These are phyloP conservation scores for Pichia occidentalis DNA, from an alignment of 805 yeast species.

Conservation along the genomic window DNA sequence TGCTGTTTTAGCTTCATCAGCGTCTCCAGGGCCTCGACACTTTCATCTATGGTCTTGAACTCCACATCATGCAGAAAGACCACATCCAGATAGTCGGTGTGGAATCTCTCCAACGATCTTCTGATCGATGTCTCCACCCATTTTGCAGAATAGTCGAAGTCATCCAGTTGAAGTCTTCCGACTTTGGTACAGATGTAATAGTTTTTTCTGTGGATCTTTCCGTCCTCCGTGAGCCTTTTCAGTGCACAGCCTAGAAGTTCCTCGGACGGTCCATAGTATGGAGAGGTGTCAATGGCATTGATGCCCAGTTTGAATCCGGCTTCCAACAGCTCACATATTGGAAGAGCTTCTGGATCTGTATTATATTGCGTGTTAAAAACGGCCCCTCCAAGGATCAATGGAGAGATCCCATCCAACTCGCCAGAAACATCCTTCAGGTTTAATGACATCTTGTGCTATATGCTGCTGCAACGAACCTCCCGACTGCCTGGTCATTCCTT, in stretches of 20 bases:
- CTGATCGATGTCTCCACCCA: slow-evolving; percentile 55
- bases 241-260: slow-evolving; percentile 64
- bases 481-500: too few relatives aligned
- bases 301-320: slow-evolving; percentile 63
- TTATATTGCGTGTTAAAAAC: slow-evolving; percentile 78
- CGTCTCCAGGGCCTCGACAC: slow-evolving; percentile 56
- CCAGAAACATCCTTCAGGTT: slow-evolving; percentile 21
- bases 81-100: slow-evolving; percentile 66
- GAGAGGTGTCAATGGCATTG: slow-evolving; percentile 82
- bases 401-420: slow-evolving; percentile 36
- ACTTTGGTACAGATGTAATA: slow-evolving; percentile 80
- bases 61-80: slow-evolving; percentile 89
- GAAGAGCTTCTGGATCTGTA: slow-evolving; percentile 55
- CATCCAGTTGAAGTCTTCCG: slow-evolving; percentile 63
- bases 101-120: slow-evolving; percentile 61
- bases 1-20: slow-evolving; percentile 52
- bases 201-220: slow-evolving; percentile 47
- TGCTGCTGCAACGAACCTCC: too few relatives aligned
- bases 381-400: slow-evolving; percentile 80
- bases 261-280: slow-evolving; percentile 90
- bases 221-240: slow-evolving; percentile 26
- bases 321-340: slow-evolving; percentile 49
- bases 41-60: slow-evolving; percentile 52
- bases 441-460: slow-evolving; percentile 22
- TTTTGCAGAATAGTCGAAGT: slow-evolving; percentile 66